Base-by-base conservation (phyloP, 306 rosid genomes). In the Pterocarpus macrocarpus region DNA sequence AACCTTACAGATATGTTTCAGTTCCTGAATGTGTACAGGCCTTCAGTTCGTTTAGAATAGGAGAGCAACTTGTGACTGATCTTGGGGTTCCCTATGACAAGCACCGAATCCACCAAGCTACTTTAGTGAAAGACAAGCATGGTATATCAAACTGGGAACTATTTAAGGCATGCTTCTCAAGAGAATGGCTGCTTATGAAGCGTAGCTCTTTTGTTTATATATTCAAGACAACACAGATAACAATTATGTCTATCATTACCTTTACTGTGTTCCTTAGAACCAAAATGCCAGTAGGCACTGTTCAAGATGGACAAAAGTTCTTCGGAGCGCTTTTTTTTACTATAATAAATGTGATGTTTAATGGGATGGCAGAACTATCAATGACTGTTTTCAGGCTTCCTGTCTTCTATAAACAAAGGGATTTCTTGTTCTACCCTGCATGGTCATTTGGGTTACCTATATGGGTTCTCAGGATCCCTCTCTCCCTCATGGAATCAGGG, bases 401-500 rank as follows among this genome's bases (percentile, higher is more conserved):
- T 35, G 94, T 91, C 7, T 93, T 91, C 47, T 93, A 49, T 64
- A 91, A 87, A 78, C 97, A 93, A 36, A 90, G 97, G 64, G 94
- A 91, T 81, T 87, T 84, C 82, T 78, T 81, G 85, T 93, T 93
- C 76, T 93, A 33, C 64, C 97, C 94, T 39, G 91, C 92, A 7
- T 93, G 97, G 97, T 90, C 97, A 5, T 91, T 90, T 62, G 89
- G 71, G 11, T 71, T 93, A 17, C 97, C 94, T 4, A 90, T 93
- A 38, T 93, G 91, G 93, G 43, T 91, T 71, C 90, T 90, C 4
- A 90, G 91, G 72, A 90, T 93, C 59, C 97, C 97, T 2, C 30
- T 91, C 1, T 93, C 97, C 4, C 12, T 90, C 17, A 0, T 85
- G 76, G 97, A 93, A 78, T 88, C 97, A 2, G 83, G 58, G 32